Evolutionary conservation across 495 filamentous ascomycete genomes (phyloP).

Genomic region (Bathelium albidoporum): DNA sequence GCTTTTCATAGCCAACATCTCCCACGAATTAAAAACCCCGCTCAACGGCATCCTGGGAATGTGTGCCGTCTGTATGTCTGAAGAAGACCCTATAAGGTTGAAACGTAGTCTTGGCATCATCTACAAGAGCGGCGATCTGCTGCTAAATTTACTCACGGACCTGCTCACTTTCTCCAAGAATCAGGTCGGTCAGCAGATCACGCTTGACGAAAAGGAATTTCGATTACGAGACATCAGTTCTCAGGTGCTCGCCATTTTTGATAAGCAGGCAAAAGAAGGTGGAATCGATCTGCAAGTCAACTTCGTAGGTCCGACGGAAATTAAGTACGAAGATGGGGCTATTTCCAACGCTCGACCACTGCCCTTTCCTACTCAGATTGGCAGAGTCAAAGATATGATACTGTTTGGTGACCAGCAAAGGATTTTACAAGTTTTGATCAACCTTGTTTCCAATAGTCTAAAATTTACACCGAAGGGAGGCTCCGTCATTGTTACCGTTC

Average conservation of each 20-base stretch:
- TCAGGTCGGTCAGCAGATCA: conserved; percentile 72
- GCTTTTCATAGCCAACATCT: conserved; percentile 91
- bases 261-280: conserved; percentile 74
- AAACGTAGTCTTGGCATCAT: conserved; percentile 75
- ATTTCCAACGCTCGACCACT: conserved; percentile 11
- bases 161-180: conserved; percentile 88
- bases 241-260: conserved; percentile 76
- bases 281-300: conserved; percentile 60
- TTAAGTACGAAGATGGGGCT: conserved; percentile 25
- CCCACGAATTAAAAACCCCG: conserved; percentile 86
- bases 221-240: conserved; percentile 64
- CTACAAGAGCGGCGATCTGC: conserved; percentile 80
- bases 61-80: conserved; percentile 84
- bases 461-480: conserved; percentile 84
- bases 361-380: conserved; percentile 38
- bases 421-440: conserved; percentile 83
- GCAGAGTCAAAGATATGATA: conserved; percentile 59
- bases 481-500: conserved; percentile 61
- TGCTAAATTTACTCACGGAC: conserved; percentile 83
- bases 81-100: conserved; percentile 64
- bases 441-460: conserved; percentile 81
- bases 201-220: conserved; percentile 77
- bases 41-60: conserved; percentile 90
- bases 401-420: conserved; percentile 88
- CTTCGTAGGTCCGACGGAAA: conserved; percentile 47